phyloP scores from a whole-genome alignment of 306 rosid genomes.

The Comarum palustre region DNA sequence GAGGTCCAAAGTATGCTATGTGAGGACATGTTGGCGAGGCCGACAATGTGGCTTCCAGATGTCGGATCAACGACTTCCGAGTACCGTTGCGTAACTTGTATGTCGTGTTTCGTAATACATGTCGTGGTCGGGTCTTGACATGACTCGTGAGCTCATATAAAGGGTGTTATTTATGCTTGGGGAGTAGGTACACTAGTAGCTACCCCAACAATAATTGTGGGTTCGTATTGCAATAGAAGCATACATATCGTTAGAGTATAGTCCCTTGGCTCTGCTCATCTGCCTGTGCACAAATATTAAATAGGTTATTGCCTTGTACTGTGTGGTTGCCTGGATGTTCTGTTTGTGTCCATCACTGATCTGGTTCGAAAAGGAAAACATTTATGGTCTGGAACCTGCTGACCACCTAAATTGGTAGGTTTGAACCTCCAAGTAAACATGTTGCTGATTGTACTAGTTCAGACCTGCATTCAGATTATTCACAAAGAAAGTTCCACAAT shows the following conservation, averaged over 20 bases:
- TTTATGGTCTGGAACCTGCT: background rate
- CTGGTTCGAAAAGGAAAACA: too few species aligned
- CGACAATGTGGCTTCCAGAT: too few species aligned
- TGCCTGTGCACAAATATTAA: background rate
- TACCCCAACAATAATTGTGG: too few species aligned
- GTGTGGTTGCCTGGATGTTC: background rate
- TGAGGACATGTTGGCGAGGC: too few species aligned
- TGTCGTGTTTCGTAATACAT: too few species aligned
- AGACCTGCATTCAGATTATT: background rate
- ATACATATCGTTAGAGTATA: background rate
- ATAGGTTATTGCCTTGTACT: background rate
- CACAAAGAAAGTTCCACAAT: background rate
- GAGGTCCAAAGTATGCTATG: too few species aligned
- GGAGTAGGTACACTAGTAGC: too few species aligned
- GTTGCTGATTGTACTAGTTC: background rate
- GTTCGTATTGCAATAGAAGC: background rate
- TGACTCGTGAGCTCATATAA: too few species aligned
- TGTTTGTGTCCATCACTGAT: background rate
- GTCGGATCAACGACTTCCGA: too few species aligned
- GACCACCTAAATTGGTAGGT: background rate
- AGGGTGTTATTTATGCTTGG: too few species aligned
- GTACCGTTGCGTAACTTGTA: too few species aligned
- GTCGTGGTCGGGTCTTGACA: too few species aligned
- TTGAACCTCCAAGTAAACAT: background rate
- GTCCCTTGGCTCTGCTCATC: background rate